A percentile compares a stretch with the other conserved stretches of the same genome.
Conservation (phyloP, 805 yeast species). For the Metschnikowia vanudenii region DNA sequence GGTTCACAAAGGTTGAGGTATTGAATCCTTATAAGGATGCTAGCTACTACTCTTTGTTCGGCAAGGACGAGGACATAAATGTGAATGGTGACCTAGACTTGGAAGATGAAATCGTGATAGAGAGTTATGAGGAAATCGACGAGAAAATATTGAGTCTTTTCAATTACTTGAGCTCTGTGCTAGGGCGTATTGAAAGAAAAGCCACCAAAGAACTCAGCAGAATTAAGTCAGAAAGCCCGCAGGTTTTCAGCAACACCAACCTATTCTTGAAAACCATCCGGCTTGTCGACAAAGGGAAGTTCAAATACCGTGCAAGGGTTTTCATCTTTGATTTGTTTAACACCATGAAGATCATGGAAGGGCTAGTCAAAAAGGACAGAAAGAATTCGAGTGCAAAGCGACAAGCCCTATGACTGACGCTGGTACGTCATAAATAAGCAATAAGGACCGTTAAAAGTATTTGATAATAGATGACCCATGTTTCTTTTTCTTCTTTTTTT, state of each 20-base stretch:
- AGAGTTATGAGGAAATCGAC: slow-evolving; percentile 18
- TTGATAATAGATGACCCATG: neutral
- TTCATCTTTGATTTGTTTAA: slow-evolving; percentile 61
- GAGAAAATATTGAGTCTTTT: slow-evolving; percentile 36
- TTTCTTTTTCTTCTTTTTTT: neutral
- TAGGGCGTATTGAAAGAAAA: slow-evolving; percentile 45
- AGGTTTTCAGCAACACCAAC: slow-evolving; percentile 53
- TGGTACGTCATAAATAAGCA: neutral
- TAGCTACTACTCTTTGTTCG: slow-evolving; percentile 15
- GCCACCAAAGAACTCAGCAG: slow-evolving; percentile 58
- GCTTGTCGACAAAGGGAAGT: slow-evolving; percentile 56
- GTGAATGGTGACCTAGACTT: slow-evolving; percentile 10
- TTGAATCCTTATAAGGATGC: slow-evolving; percentile 18
- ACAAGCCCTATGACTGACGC: neutral
- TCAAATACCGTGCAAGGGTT: slow-evolving; percentile 59
- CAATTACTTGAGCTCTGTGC: slow-evolving; percentile 48
- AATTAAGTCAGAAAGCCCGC: slow-evolving; percentile 50
- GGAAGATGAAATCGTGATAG: slow-evolving; percentile 18
- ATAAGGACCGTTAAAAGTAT: neutral
- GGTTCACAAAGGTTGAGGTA: slow-evolving; percentile 15
- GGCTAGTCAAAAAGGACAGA: slow-evolving; percentile 46
- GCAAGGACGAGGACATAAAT: slow-evolving; percentile 11
- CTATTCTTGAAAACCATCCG: slow-evolving; percentile 52
- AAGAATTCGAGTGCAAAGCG: slow-evolving; percentile 18
- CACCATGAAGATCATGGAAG: slow-evolving; percentile 51